These are phyloP conservation scores for Pleurotus tuoliensis DNA, from an alignment of 768 basidiomycete genomes.

Conservation along the genomic window DNA sequence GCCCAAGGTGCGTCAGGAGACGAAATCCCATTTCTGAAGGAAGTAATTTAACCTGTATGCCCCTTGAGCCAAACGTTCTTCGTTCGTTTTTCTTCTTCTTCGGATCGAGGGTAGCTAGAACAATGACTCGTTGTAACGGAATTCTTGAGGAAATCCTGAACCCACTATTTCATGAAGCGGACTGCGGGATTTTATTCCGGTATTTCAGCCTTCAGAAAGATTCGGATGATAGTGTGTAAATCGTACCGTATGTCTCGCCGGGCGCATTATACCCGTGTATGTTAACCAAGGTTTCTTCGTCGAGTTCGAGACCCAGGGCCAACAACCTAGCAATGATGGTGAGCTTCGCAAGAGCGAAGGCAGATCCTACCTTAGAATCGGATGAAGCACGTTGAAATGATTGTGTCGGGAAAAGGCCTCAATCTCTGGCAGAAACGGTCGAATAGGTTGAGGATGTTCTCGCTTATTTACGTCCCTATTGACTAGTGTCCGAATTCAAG, in stretches of 20 bases:
- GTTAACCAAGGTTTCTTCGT: constrained; percentile 40
- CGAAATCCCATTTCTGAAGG: neutral
- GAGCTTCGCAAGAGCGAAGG: neutral
- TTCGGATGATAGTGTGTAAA: neutral
- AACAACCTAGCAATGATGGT: constrained; percentile 24
- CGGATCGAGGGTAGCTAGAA: constrained; percentile 43
- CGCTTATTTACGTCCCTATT: constrained; percentile 28
- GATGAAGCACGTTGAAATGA: constrained; percentile 31
- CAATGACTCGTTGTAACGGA: no score
- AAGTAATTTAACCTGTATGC: constrained; percentile 40
- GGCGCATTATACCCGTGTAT: constrained; percentile 32
- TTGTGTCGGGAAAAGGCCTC: constrained; percentile 30
- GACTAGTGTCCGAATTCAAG: constrained; percentile 18
- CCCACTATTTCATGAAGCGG: constrained; percentile 6
- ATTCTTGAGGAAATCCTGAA: no score
- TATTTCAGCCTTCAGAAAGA: neutral
- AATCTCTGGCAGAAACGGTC: constrained; percentile 33
- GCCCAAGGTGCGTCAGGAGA: neutral
- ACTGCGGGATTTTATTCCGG: neutral
- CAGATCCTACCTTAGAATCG: constrained; percentile 27
- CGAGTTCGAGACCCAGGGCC: constrained; percentile 41
- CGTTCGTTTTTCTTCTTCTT: constrained; percentile 46
- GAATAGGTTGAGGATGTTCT: constrained; percentile 30
- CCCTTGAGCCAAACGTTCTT: constrained; percentile 62
- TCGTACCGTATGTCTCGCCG: constrained; percentile 33